These are phyloP conservation scores for Arthrobotrys musiformis DNA, from an alignment of 2,329 filamentous ascomycete genomes.

Conservation along the genomic window DNA sequence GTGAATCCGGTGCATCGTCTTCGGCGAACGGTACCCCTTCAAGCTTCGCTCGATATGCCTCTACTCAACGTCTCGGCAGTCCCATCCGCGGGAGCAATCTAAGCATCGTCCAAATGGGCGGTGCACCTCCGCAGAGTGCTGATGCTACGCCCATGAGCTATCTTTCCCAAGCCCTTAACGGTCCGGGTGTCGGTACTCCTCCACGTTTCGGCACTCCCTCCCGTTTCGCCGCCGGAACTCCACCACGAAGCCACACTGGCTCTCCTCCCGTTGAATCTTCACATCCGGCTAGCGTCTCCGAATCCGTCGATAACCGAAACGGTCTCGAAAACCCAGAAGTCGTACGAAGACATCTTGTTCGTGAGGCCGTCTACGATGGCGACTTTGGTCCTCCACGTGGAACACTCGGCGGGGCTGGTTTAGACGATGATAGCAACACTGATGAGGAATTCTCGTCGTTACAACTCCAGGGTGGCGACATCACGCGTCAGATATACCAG, in stretches of 20 bases:
- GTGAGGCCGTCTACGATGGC: slow-evolving; percentile 63
- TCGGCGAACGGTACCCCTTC: slow-evolving; percentile 32
- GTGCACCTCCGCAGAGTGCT: slow-evolving; percentile 6
- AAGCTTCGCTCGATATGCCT: slow-evolving; percentile 28
- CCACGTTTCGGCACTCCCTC: slow-evolving; percentile 76
- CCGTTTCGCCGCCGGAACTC: slow-evolving; percentile 60
- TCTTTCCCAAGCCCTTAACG: slow-evolving; percentile 74
- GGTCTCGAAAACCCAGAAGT: slow-evolving; percentile 89
- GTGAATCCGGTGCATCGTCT: slow-evolving; percentile 37
- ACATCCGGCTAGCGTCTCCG: slow-evolving; percentile 75
- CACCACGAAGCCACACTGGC: slow-evolving; percentile 65
- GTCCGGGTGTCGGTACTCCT: slow-evolving; percentile 72
- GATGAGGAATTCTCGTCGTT: slow-evolving; percentile 84
- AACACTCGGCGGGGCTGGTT: slow-evolving; percentile 61
- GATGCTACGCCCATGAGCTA: slow-evolving; percentile 66
- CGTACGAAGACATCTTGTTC: slow-evolving; percentile 84
- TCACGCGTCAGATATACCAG: slow-evolving; percentile 93
- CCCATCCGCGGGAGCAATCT: slow-evolving; percentile 40
- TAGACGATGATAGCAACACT: slow-evolving; percentile 69
- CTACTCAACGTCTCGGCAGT: slow-evolving; percentile 46
- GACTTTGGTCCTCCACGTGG: slow-evolving; percentile 60
- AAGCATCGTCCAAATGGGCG: slow-evolving; percentile 50
- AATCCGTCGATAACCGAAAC: slow-evolving; percentile 80
- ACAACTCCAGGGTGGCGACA: slow-evolving; percentile 90
- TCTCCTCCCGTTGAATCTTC: slow-evolving; percentile 64